phyloP scores from a whole-genome alignment of 1,284 basidiomycete species.

The Kwoniella shivajii region DNA sequence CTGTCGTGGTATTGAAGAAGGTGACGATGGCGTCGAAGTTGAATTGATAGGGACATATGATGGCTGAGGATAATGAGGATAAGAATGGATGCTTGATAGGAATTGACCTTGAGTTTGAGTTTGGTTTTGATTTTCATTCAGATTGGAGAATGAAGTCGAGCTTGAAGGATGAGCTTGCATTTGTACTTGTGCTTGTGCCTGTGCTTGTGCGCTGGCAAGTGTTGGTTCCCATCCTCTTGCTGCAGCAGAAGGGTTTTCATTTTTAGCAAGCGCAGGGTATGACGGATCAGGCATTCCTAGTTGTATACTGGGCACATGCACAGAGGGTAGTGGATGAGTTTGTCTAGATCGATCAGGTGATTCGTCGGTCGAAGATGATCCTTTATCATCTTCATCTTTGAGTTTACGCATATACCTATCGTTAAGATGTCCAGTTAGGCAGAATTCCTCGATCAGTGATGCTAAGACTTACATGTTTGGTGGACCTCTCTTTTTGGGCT shows the following conservation, averaged over 20 bases:
- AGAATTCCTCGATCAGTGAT: conserved; percentile 3
- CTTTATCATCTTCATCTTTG: conserved; percentile 9
- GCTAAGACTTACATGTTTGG: conserved; percentile 71
- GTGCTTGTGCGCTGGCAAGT: background rate
- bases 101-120: too few species aligned
- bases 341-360: too few species aligned
- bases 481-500: conserved; percentile 85
- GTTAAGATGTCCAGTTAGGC: background rate
- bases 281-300: background rate
- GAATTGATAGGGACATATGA: too few species aligned
- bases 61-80: too few species aligned
- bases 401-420: conserved; percentile 28
- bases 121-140: too few species aligned
- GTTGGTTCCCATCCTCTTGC: conserved; percentile 2
- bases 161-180: background rate
- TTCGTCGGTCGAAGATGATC: background rate
- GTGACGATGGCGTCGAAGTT: too few species aligned
- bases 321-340: background rate
- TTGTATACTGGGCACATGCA: background rate
- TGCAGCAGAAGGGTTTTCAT: background rate
- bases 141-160: background rate
- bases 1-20: too few species aligned
- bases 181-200: background rate
- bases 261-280: background rate
- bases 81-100: too few species aligned